Conservation (phyloP, 768 basidiomycete genomes). For the Tubosaeta brunneosetosa region DNA sequence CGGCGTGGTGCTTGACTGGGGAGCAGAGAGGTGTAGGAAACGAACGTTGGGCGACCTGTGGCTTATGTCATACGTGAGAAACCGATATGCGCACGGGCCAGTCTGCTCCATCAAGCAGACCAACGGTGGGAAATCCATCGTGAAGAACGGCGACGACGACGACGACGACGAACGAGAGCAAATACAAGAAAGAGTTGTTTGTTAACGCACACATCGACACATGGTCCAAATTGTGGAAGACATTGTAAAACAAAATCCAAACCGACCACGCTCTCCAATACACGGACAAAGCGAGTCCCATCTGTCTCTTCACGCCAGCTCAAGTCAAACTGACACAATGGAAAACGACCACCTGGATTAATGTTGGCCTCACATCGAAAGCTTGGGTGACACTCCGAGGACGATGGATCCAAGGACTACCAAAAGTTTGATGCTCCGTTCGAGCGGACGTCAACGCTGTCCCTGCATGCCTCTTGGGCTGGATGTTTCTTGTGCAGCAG, state of each 20-base stretch:
- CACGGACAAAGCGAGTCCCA: conserved; percentile 32
- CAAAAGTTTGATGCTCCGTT: too few relatives aligned
- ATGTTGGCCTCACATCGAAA: too few relatives aligned
- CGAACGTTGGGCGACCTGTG: conserved; percentile 39
- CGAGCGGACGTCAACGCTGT: too few relatives aligned
- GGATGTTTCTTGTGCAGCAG: too few relatives aligned
- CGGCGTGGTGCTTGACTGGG: conserved; percentile 20
- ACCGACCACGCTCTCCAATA: conserved; percentile 40
- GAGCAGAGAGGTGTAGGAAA: conserved; percentile 29
- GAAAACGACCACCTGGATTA: too few relatives aligned
- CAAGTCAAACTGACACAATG: too few relatives aligned
- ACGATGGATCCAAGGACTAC: too few relatives aligned
- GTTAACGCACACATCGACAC: conserved; percentile 59
- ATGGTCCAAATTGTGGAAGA: conserved; percentile 68
- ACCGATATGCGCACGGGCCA: conserved; percentile 55
- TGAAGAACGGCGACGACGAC: conserved; percentile 28
- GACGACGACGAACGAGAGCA: conserved; percentile 25
- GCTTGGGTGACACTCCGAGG: too few relatives aligned
- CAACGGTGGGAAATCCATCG: conserved; percentile 16
- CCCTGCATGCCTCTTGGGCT: too few relatives aligned
- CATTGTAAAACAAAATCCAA: conserved; percentile 68
- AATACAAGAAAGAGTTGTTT: conserved; percentile 33
- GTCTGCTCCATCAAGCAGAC: conserved; percentile 24
- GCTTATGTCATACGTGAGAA: conserved; percentile 50
- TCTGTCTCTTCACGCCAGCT: too few relatives aligned